phyloP scores from a whole-genome alignment of 805 yeast genomes.

The Candida germanica region DNA sequence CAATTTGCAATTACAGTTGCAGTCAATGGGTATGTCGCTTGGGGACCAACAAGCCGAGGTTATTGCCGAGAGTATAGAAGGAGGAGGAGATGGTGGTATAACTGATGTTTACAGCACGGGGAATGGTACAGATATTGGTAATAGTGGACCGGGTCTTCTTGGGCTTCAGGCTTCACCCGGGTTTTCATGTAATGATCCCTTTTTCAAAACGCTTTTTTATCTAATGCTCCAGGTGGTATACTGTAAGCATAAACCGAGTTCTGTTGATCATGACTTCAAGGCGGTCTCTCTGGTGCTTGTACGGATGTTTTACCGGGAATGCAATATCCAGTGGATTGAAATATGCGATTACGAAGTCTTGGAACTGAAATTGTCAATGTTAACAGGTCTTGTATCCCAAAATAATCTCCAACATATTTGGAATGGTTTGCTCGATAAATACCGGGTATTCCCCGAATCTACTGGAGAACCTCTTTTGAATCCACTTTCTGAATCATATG shows the following conservation, averaged over 20 bases:
- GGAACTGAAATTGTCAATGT: slow-evolving; percentile 4
- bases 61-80: neutral
- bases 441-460: neutral
- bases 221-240: slow-evolving; percentile 10
- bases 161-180: slow-evolving; percentile 11
- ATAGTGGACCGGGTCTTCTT: slow-evolving; percentile 2
- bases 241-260: slow-evolving; percentile 6
- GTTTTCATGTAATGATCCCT: slow-evolving; percentile 9
- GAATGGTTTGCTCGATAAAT: neutral
- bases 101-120: neutral
- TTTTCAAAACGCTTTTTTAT: slow-evolving; percentile 10
- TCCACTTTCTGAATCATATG: neutral
- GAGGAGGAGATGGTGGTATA: neutral
- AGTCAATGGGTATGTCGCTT: slow-evolving; percentile 8
- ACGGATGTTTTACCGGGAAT: slow-evolving; percentile 4
- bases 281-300: slow-evolving; percentile 3
- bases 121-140: neutral
- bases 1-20: slow-evolving; percentile 11
- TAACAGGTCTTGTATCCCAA: slow-evolving; percentile 2
- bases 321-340: slow-evolving; percentile 9
- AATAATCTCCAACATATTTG: neutral
- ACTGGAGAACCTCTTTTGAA: neutral
- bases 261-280: slow-evolving; percentile 11
- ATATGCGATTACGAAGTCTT: slow-evolving; percentile 1
- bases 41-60: neutral